Evolutionary conservation across 192 early-diverging fungal genomes (phyloP), one percentile per base, ranked within the genome.

Genomic region (Coemansia sp.): DNA sequence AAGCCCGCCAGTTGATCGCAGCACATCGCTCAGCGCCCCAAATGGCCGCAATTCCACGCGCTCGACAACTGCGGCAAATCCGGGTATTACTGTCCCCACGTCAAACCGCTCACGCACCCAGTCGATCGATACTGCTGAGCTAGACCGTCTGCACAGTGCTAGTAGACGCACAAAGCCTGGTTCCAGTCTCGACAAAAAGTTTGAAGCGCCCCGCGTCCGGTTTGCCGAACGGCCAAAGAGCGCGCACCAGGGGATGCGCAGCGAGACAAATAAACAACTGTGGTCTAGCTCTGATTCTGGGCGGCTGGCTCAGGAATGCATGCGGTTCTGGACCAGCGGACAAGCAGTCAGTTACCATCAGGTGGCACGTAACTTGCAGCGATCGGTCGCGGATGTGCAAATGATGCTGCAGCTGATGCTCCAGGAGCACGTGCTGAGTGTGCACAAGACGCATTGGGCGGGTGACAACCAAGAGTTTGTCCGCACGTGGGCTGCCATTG

Each of bases 381-480:
- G 76, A 17, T 39, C 64, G 11, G 50, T 22, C 0, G 59, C 59
- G 31, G 76, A 78, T 22, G 57, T 69, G 22, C 41, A 50, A 25
- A 48, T 56, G 9, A 73, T 69, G 69, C 66, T 77, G 19, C 69
- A 64, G 58, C 62, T 69, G 9, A 72, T 78, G 76, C 70, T 78
- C 10, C 64, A 72, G 21, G 76, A 78, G 38, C 59, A 69, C 38
- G 51, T 47, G 38, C 63, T 72, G 39, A 56, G 56, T 17, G 76
- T 59, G 23, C 65, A 67, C 26, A 67, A 62, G 57, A 29, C 38
- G 4, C 54, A 69, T 38, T 78, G 76, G 76, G 17, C 63, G 12
- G 60, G 11, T 49, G 45, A 62, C 1, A 37, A 69, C 14, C 62
- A 53, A 19, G 19, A 17, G 29, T 17, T 73, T 35, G 59, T 78